These are phyloP conservation scores for Cutaneotrichosporon sp. DNA, from an alignment of 1,284 basidiomycete genomes.

Conservation along the genomic window DNA sequence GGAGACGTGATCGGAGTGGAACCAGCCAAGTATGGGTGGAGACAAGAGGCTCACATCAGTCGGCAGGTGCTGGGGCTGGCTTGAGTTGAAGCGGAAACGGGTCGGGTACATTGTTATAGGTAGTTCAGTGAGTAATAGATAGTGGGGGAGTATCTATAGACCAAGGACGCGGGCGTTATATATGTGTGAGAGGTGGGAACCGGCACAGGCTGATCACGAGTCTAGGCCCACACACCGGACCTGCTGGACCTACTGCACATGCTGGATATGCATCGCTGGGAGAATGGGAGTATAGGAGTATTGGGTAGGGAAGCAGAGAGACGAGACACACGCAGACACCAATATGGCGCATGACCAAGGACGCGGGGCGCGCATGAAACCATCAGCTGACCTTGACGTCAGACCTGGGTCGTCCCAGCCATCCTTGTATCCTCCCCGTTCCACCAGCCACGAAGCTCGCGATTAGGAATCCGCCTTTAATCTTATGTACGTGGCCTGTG, in stretches of 20 bases:
- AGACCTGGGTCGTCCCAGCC: slow-evolving; percentile 8
- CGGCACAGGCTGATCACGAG: neutral
- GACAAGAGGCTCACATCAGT: slow-evolving; percentile 15
- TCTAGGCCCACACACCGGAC: neutral
- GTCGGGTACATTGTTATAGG: slow-evolving; percentile 1
- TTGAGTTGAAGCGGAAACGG: slow-evolving; percentile 8
- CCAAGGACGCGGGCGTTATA: neutral
- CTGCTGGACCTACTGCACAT: neutral
- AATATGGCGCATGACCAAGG: neutral
- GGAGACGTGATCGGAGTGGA: too few species aligned
- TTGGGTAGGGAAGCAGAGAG: neutral
- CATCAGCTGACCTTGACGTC: slow-evolving; percentile 13
- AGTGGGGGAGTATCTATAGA: neutral
- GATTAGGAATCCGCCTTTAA: neutral
- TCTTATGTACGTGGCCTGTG: neutral
- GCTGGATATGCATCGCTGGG: neutral
- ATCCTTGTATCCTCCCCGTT: neutral
- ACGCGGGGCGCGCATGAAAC: neutral
- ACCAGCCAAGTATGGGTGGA: too few species aligned
- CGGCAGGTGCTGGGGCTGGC: slow-evolving; percentile 16
- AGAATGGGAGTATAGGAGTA: neutral
- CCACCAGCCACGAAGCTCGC: neutral
- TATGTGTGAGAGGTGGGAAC: neutral
- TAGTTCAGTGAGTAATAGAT: neutral
- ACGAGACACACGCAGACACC: neutral